phyloP scores from a whole-genome alignment of 2,329 filamentous ascomycete genomes.

The Epichloe coenophiala region DNA sequence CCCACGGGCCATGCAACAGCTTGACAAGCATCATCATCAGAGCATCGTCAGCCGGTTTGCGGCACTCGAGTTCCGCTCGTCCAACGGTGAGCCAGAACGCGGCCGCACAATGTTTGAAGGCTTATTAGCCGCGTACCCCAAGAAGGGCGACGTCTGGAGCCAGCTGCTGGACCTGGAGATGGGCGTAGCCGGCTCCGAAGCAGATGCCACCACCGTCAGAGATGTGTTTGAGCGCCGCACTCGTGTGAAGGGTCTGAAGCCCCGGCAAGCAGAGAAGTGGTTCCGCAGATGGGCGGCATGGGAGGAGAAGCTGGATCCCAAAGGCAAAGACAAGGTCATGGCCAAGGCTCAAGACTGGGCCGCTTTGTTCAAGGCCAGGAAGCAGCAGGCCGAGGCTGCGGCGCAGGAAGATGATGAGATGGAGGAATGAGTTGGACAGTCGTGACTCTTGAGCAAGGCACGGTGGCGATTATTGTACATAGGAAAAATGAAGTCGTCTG shows the following conservation, averaged over 20 bases:
- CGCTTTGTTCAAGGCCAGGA: conserved; percentile 33
- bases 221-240: conserved; percentile 73
- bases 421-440: conserved; percentile 2
- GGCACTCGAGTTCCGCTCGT: conserved; percentile 77
- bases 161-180: conserved; percentile 80
- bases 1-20: conserved; percentile 69
- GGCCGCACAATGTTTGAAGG: conserved; percentile 92
- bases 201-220: conserved; percentile 44
- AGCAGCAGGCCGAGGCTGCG: conserved; percentile 22
- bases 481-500: too few relatives aligned
- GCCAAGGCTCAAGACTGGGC: conserved; percentile 60
- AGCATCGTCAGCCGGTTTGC: conserved; percentile 78
- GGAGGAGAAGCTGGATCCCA: conserved; percentile 59
- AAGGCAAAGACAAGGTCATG: conserved; percentile 57
- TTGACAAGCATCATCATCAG: conserved; percentile 50
- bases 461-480: too few relatives aligned
- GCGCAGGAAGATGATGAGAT: conserved; percentile 20
- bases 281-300: conserved; percentile 88
- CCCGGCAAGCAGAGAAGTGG: conserved; percentile 70
- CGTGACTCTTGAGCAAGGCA: too few relatives aligned
- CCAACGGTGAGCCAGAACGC: conserved; percentile 72
- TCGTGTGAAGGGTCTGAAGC: conserved; percentile 58
- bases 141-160: conserved; percentile 87
- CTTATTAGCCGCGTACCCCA: conserved; percentile 70
- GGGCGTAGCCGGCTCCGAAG: conserved; percentile 38